phyloP scores from a whole-genome alignment of 192 early-diverging fungal genomes.

The Geranomyces variabilis region DNA sequence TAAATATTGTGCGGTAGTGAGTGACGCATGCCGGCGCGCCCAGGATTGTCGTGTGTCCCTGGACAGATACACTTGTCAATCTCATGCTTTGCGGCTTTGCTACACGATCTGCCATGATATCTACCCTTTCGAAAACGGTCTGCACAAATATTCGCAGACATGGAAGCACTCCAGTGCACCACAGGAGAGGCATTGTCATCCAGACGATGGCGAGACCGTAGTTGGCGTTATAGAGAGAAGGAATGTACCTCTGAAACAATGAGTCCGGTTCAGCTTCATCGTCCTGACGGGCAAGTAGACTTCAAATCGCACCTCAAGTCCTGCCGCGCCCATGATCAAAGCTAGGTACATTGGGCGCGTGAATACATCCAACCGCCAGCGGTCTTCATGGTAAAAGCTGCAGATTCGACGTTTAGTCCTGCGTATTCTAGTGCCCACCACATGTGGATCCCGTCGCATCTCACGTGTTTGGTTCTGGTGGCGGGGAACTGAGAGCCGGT shows the following conservation, averaged over 20 bases:
- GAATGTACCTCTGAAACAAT: conserved; percentile 18
- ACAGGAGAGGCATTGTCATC: conserved; percentile 19
- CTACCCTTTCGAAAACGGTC: conserved; percentile 27
- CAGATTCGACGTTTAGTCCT: no score
- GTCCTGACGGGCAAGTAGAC: neutral
- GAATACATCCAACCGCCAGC: conserved; percentile 17
- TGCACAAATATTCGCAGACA: conserved; percentile 23
- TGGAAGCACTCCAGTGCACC: conserved; percentile 26
- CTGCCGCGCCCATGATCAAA: conserved; percentile 10
- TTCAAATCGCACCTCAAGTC: conserved; percentile 10
- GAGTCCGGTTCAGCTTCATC: neutral
- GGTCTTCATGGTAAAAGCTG: conserved; percentile 25
- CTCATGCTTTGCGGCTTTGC: no score
- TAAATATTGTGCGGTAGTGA: neutral
- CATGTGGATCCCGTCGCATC: no score
- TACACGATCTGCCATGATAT: no score
- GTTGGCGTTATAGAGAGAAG: conserved; percentile 9
- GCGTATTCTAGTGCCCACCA: no score
- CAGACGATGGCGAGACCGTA: conserved; percentile 13
- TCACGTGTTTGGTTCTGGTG: conserved; percentile 33
- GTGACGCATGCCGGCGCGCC: conserved; percentile 10
- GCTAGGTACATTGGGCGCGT: conserved; percentile 31
- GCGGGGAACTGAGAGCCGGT: conserved; percentile 5
- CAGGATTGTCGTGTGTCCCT: conserved; percentile 19
- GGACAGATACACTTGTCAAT: no score